Percentiles rank a stretch among this genome's conserved stretches.
Conservation (phyloP, 1,284 basidiomycete genomes). For the Trichosporon ovoides region DNA sequence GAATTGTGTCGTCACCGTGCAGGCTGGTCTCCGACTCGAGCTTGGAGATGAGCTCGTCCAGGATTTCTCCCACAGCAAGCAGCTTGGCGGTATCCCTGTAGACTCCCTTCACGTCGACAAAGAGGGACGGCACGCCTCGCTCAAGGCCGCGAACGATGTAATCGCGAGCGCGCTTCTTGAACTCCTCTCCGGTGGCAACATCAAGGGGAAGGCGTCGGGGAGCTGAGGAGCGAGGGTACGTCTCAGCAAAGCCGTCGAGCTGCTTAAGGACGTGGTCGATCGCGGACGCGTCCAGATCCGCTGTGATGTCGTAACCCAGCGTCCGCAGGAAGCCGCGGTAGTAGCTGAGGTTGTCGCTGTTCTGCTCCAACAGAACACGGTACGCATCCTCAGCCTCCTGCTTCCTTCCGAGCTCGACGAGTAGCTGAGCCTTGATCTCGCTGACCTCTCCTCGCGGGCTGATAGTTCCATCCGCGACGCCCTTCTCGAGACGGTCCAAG, state of each 20-base stretch:
- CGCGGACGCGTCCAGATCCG: constrained; percentile 43
- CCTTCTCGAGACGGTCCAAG: constrained; percentile 61
- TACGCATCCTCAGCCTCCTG: constrained; percentile 73
- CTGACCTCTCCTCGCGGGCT: constrained; percentile 67
- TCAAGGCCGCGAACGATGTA: constrained; percentile 70
- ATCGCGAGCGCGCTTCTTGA: constrained; percentile 60
- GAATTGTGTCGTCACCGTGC: constrained; percentile 41
- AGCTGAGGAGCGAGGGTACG: constrained; percentile 64
- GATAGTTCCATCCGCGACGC: constrained; percentile 61
- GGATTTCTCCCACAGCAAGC: constrained; percentile 64
- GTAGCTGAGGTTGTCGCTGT: constrained; percentile 76
- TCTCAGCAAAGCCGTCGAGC: constrained; percentile 59
- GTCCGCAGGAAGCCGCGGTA: constrained; percentile 68
- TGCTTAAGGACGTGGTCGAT: constrained; percentile 56
- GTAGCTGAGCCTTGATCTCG: constrained; percentile 61
- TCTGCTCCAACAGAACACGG: constrained; percentile 73
- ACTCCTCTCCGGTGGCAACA: constrained; percentile 61
- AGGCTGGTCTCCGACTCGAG: constrained; percentile 46
- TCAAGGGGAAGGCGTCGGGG: constrained; percentile 68
- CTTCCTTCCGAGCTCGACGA: constrained; percentile 59
- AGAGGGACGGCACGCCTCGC: constrained; percentile 90
- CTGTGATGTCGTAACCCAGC: constrained; percentile 58
- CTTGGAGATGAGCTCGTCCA: constrained; percentile 54
- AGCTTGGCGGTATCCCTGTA: constrained; percentile 65
- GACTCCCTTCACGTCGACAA: constrained; percentile 84